These are phyloP conservation scores for Dactylonectria estremocensis DNA, from an alignment of 2,329 filamentous ascomycete species.

Conservation along the genomic window DNA sequence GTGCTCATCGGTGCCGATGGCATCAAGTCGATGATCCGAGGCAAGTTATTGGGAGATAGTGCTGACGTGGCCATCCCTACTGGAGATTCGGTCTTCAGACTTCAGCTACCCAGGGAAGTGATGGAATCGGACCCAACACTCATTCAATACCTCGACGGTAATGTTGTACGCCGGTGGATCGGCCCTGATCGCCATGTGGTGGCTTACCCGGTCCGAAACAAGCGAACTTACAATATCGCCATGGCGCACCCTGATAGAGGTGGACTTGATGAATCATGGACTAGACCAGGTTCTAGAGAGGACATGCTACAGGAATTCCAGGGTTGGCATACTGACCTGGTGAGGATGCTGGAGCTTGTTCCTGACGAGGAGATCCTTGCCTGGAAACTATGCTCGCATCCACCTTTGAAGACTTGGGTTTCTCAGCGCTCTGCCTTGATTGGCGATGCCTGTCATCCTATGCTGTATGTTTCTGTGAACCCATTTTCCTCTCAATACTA, in stretches of 20 bases:
- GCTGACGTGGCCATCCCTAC: neutral
- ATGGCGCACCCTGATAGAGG: neutral
- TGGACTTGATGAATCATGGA: neutral
- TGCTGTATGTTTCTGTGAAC: neutral
- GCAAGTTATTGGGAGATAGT: neutral
- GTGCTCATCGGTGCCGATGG: neutral
- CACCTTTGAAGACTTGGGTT: neutral
- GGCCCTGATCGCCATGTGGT: neutral
- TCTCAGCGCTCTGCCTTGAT: neutral
- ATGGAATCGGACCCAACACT: neutral
- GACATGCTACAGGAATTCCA: neutral
- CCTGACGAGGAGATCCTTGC: neutral
- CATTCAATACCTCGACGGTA: neutral
- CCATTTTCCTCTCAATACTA: neutral
- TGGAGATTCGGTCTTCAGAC: neutral
- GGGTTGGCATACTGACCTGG: neutral
- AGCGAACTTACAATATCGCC: neutral
- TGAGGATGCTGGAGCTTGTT: neutral
- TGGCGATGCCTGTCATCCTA: neutral
- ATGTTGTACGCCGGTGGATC: neutral
- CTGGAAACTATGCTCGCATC: neutral
- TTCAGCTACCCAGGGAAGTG: neutral
- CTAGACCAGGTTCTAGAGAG: neutral
- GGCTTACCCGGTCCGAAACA: neutral
- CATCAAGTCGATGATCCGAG: neutral